phyloP scores from a whole-genome alignment of 208 protist species.

The Trypanosoma platydactyli region DNA sequence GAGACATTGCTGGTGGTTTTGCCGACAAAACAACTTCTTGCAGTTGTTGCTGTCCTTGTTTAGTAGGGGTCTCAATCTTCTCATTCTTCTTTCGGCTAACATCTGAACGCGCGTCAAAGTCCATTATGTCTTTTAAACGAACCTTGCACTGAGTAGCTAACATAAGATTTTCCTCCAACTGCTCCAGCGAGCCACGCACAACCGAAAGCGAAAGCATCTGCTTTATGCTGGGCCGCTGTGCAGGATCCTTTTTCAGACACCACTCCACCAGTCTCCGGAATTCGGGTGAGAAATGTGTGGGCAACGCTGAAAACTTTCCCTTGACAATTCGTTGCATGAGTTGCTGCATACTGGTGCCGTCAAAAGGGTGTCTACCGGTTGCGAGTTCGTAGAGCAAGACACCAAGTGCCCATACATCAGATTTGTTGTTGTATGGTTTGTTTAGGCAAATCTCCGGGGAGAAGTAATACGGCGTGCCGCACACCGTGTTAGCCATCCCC shows the following conservation, averaged over 20 bases:
- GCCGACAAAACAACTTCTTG: neutral
- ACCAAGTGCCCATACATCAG: conserved; percentile 94
- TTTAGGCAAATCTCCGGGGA: conserved; percentile 94
- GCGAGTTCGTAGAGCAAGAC: conserved; percentile 90
- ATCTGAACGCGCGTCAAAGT: conserved; percentile 52
- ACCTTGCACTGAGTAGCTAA: conserved; percentile 87
- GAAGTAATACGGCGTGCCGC: conserved; percentile 95
- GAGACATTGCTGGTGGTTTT: conserved; percentile 43
- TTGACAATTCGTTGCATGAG: conserved; percentile 93
- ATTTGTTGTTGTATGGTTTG: conserved; percentile 96
- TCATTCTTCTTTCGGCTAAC: conserved; percentile 24
- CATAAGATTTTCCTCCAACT: conserved; percentile 88
- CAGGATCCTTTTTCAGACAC: conserved; percentile 86
- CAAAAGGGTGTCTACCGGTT: conserved; percentile 90
- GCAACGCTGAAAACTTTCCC: conserved; percentile 76
- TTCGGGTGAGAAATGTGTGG: conserved; percentile 77
- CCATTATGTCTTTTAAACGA: conserved; percentile 86
- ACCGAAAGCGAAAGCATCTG: conserved; percentile 68
- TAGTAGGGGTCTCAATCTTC: conserved; percentile 8
- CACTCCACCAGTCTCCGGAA: conserved; percentile 88
- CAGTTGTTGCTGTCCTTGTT: conserved; percentile 9
- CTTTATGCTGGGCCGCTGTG: conserved; percentile 77
- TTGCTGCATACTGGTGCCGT: conserved; percentile 93
- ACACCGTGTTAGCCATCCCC: conserved; percentile 92
- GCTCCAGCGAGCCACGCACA: conserved; percentile 72